Evolutionary conservation across 768 basidiomycete species (phyloP), one percentile per base, ranked within the genome.

Genomic region (Scleroderma bovista): DNA sequence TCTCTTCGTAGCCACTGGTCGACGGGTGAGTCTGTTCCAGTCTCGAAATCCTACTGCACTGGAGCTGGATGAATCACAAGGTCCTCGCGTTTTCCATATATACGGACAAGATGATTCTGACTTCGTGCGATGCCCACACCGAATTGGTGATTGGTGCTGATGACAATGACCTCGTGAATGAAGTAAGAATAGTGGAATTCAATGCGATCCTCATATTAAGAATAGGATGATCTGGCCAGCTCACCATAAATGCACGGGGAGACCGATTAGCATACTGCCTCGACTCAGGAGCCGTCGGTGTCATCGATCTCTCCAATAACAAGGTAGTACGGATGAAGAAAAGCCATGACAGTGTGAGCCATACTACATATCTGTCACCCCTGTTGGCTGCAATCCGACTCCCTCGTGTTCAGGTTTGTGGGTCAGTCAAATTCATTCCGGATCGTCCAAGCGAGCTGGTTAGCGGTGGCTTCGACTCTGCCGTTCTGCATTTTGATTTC

Each of bases 381-480:
- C 50, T 8, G 6, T 37, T n/a, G 24, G 23, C 12, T 8, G 26
- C 15, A 24, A 41, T 45, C 11, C 32, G 39, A 15, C 22, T 29
- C 23, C n/a, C 24, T 51, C 22, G 43, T 26, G 12, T 50, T 51
- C 58, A 91, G 88, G 78, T 92, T 12, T 88, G 85, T 42, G 81
- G 79, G 11, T 75, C 76, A 16, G 80, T 86, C 34, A 78, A 72
- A 51, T 91, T 88, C 61, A 79, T 92, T 51, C 83, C 86, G 7
- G 77, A 77, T 60, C 74, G 87, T 20, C 80, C 86, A 3, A 74
- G 72, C 38, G 90, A 92, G 62, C 59, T 89, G 12, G 73, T 93
- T 20, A 88, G 84, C 52, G 88, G 81, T 6, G 89, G 89, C 2
- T 91, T 86, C 58, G 90, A 93, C 56, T 77, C 74, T 36, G 67